A percentile compares a stretch with the other conserved stretches of the same genome.
Evolutionary conservation across 306 rosid species (phyloP).

Genomic region (Cucumis cinereus): DNA sequence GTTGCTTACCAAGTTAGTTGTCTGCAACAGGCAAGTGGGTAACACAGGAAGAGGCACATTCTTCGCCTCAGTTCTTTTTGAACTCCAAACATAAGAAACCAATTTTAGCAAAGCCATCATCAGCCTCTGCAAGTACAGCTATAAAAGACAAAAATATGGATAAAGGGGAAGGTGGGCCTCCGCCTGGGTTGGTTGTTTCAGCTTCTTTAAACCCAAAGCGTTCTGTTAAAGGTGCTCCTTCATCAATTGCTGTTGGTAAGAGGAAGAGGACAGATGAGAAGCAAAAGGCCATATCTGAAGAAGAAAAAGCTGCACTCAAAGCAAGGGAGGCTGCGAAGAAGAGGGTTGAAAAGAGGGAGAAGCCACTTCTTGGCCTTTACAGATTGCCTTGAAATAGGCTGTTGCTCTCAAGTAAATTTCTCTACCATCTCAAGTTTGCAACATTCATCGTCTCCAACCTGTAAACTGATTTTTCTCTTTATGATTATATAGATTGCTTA

Average conservation of each 20-base stretch:
- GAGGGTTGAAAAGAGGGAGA: constrained; percentile 86
- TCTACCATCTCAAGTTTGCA: not conserved
- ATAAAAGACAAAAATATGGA: constrained; percentile 23
- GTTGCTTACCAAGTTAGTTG: constrained; percentile 19
- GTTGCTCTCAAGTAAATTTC: constrained; percentile 8
- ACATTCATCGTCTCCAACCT: not conserved
- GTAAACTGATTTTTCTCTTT: not conserved
- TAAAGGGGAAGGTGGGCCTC: constrained; percentile 28
- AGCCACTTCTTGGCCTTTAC: constrained; percentile 82
- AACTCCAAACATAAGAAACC: constrained; percentile 29
- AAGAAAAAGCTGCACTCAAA: constrained; percentile 87
- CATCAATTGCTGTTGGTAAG: constrained; percentile 71
- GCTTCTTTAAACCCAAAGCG: constrained; percentile 51
- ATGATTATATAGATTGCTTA: not conserved
- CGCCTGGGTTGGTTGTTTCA: constrained; percentile 57
- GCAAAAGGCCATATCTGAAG: constrained; percentile 45
- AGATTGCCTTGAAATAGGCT: constrained; percentile 31
- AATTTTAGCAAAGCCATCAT: constrained; percentile 23
- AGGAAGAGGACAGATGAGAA: constrained; percentile 64
- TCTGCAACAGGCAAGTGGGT: constrained; percentile 84
- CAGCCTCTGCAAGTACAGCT: constrained; percentile 30
- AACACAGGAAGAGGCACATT: constrained; percentile 84
- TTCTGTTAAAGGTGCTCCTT: constrained; percentile 56
- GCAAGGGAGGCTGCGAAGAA: constrained; percentile 97
- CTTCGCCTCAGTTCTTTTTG: constrained; percentile 53